Conservation (phyloP, 2,329 filamentous ascomycete species). For the Talaromyces sp. region DNA sequence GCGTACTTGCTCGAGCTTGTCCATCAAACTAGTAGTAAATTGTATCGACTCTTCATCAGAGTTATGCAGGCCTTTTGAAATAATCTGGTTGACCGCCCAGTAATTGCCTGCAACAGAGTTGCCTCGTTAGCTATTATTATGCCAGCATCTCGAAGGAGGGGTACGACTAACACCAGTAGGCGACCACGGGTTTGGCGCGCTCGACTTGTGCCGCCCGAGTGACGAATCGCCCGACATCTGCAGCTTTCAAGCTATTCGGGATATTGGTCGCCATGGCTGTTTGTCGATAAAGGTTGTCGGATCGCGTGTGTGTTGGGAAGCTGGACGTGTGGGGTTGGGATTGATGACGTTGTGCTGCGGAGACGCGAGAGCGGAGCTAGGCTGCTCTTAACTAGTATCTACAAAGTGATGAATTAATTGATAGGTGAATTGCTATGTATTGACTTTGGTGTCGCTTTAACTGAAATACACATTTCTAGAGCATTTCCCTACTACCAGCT, state of each 20-base stretch:
- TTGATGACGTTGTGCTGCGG: slow-evolving; percentile 4
- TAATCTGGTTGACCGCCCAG: slow-evolving; percentile 88
- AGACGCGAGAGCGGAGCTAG: background rate
- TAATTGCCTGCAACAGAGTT: slow-evolving; percentile 62
- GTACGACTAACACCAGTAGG: slow-evolving; percentile 81
- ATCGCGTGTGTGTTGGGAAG: background rate
- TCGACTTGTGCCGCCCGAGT: slow-evolving; percentile 80
- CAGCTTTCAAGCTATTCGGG: slow-evolving; percentile 68
- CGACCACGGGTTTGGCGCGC: slow-evolving; percentile 75
- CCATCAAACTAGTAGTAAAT: slow-evolving; percentile 82
- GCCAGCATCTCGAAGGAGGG: background rate
- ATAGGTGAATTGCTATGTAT: background rate
- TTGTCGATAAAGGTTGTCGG: background rate
- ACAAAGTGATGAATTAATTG: background rate
- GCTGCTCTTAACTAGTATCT: background rate
- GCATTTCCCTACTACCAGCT: background rate
- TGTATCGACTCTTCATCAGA: slow-evolving; percentile 69
- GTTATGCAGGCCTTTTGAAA: slow-evolving; percentile 72
- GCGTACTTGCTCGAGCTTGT: slow-evolving; percentile 74
- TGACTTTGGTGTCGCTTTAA: background rate
- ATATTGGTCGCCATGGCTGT: slow-evolving; percentile 65
- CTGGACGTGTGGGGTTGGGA: slow-evolving; percentile 1
- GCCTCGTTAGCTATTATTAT: background rate
- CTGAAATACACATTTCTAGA: background rate
- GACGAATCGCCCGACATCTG: slow-evolving; percentile 80